Evolutionary conservation across 495 filamentous ascomycete genomes (phyloP), one percentile per base, ranked within the genome.

Genomic region (Cercophora sp.): DNA sequence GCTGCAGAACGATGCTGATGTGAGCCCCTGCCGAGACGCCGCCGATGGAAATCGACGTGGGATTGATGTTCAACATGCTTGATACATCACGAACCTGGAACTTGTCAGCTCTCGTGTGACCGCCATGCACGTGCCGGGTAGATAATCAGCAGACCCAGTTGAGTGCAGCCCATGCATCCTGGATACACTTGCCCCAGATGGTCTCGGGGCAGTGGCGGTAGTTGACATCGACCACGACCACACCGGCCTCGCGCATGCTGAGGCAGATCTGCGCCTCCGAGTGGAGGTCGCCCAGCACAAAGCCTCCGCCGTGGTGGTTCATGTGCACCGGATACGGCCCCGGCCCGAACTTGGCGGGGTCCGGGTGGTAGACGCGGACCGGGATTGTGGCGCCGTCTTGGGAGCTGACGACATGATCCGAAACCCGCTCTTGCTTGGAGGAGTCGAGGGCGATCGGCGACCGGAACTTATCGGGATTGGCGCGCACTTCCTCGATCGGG

Each of bases 151-250:
- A 45, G 23, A 72, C 70, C 70, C 70, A 68, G 36, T 69, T 51
- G 10, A 78, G 36, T 0, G 70, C 71, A 0, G 71, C 69, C 64
- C 72, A 78, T 4, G 67, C 74, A 41, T 78, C 76, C 47, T 75
- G 62, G 19, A 77, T 62, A 43, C 70, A 67, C 50, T 74, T 77
- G 3, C 72, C 74, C 57, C 72, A 79, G 13, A 67, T 56, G 15
- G 62, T 48, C 56, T 79, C 76, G 18, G 77, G 75, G 4, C 71
- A 73, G 4, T 72, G 70, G n/a, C 76, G 72, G 53, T 80, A 80
- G 26, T 70, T 69, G n/a, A 80, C 70, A 44, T 80, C 77, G 20
- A 80, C 67, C 8, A 77, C 68, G 8, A 66, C 69, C 3, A 65
- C 61, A 4, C 72, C 67, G 3, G 70, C 70, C 18, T 70, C 67